Evolutionary conservation across 345 rosid genomes (phyloP), one percentile per base, ranked within the genome.

Genomic region (Eucalyptus lansdowneana): DNA sequence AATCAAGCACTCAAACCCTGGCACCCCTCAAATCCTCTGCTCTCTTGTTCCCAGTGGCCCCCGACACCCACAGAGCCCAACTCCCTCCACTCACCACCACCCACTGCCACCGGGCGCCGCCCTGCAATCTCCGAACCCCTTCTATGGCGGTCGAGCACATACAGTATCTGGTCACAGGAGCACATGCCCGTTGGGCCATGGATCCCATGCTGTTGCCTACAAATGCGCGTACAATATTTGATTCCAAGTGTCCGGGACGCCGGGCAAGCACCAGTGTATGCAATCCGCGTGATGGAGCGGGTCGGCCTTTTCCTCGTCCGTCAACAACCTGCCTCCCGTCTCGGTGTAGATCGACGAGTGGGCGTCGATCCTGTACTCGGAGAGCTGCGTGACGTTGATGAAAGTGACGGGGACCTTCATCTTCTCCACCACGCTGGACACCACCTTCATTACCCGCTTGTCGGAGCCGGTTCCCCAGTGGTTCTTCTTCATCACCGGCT

Each of bases 231-330:
- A 92, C 45, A 97, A 88, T 60, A 97, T 94, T 83, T 92, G 98
- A 88, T 97, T 97, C 98, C 98, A 97, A 0, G 99, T 95, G 89
- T 97, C 99, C 2, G 99, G 98, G 31, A 97, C 93, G 45, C 99
- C 98, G 5, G 99, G 99, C 88, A 97, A 88, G 45, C 99, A 97
- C 99, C 99, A 97, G n/a, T 97, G 99, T 87, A 97, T 97, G 93
- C 99, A 97, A 90, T 97, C 99, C 19, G 99, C 99, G 37, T 97
- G 60, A 29, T 24, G 93, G 50, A 92, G 45, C 0, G 99, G 99
- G 88, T 97, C 95, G 5, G 96, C 94, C 87, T 89, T 95, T 89
- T 97, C 89, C 88, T 96, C 95, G 11, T 93, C 94, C 8, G 95
- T 96, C 87, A 97, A 86, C 14, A 97, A 14, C 25, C 93, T 93